Base-by-base conservation (phyloP, 257 asterid genomes). In the Penstemon newberryi region DNA sequence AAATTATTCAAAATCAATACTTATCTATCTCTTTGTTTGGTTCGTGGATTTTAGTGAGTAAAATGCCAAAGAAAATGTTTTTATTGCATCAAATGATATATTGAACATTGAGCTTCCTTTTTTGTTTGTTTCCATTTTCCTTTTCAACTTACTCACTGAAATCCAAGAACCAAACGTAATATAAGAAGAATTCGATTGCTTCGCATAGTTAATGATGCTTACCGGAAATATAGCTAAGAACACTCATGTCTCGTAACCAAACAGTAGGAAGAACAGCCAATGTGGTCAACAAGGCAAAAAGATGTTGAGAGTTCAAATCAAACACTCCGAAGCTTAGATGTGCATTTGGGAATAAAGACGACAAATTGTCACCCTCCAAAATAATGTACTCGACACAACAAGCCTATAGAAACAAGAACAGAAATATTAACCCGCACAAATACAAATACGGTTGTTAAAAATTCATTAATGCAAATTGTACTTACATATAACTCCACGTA, bases 221-320 rank as follows among this genome's bases (percentile, higher is more conserved):
- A 94, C 99, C 99, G 7, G 99, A 94, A 44, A 94, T 82, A 91
- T 86, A 94, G 80, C 99, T 94, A 60, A 91, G 98, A 67, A 89
- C 49, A 36, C 88, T 89, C 64, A 94, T 70, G 75, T 94, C 96
- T 12, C 84, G 78, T 63, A 94, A 74, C 87, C 83, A 89, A 58
- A 91, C 97, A 0, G 99, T 94, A 38, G 98, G 98, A 74, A 94
- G 98, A 74, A 94, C 88, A 9, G 93, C 89, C 50, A 94, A 47
- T 49, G 96, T 74, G 9, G 95, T 71, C 76, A 81, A 43, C 61
- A 87, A 70, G 0, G 98, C 99, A 63, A 89, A 91, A 18, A 91
- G 90, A 73, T 84, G 89, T 49, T 75, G 84, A 15, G 98, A 77
- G 58, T 82, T 75, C 66, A 94, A 43, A 11, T 79, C 80, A 9